Evolutionary conservation across 805 yeast species (phyloP), one percentile per base, ranked within the genome.

Genomic region (Sugiyamaella chiloensis): DNA sequence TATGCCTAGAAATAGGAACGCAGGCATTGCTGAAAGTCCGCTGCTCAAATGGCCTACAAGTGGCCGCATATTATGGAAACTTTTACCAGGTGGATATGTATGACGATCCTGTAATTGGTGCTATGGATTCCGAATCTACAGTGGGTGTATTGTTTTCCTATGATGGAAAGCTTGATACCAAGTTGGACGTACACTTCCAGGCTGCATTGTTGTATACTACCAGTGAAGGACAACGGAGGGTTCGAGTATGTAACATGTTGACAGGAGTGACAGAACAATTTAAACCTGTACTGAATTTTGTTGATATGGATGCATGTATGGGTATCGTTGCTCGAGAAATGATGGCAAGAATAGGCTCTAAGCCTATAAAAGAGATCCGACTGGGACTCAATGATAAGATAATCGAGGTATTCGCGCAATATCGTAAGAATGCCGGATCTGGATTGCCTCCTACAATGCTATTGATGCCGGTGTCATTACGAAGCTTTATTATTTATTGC

Each of bases 121-220:
- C 78, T 4, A 65, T 88, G 24, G 74, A 74, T 35, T 72, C 75
- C 14, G 81, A 86, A 54, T 83, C 85, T 39, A 74, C 83, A 4
- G 64, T 87, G 41, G 83, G 87, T 7, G 83, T 87, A 1, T 73
- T 87, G 44, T 79, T 91, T 58, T 75, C 74, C 40, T 85, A 87
- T 60, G 96, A 89, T 60, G 88, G 88, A 2, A 80, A 79, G 51
- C 70, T 88, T 27, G 78, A 81, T 49, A 72, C 85, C 1, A 79
- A 79, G 51, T 73, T 76, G 31, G 96, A 89, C 63, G 85, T 87
- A 19, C 93, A 88, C 63, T 87, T 91, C 71, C 99, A 93, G 67
- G 85, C 87, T 1, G 97, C 98, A 0, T 56, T 93, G 23, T 69
- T 93, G 47, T 91, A 89, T 63, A 90, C 97, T 0, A 85, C 88